A percentile compares a stretch with the other conserved stretches of the same genome.
phyloP scores from a whole-genome alignment of 2,329 filamentous ascomycete species.

The Talaromyces islandicus region DNA sequence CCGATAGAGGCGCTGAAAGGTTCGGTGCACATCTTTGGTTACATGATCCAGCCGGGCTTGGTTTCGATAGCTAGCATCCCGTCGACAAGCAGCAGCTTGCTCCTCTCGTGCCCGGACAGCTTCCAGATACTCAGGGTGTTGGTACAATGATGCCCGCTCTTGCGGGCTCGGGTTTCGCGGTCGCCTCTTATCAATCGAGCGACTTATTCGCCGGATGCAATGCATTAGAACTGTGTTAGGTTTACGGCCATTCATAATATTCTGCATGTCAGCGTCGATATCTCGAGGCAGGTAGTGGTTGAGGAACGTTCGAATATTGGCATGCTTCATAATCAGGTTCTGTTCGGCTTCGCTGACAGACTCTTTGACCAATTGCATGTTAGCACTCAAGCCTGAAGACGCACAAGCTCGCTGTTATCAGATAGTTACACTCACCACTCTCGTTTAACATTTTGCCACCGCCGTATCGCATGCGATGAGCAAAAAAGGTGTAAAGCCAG shows the following conservation, averaged over 20 bases:
- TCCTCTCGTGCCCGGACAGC: conserved; percentile 10
- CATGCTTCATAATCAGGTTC: conserved; percentile 26
- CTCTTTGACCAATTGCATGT: background rate
- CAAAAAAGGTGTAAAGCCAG: background rate
- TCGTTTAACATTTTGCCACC: background rate
- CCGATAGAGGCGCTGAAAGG: conserved; percentile 9
- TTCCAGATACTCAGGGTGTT: conserved; percentile 12
- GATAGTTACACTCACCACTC: conserved; percentile 4
- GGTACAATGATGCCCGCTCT: conserved; percentile 18
- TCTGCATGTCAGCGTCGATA: conserved; percentile 13
- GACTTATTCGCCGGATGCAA: conserved; percentile 17
- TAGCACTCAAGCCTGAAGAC: too few relatives aligned
- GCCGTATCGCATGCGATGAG: background rate
- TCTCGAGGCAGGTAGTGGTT: conserved; percentile 16
- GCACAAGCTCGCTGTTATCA: too few relatives aligned
- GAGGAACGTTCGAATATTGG: conserved; percentile 14
- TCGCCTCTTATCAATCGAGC: conserved; percentile 17
- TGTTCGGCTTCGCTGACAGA: conserved; percentile 22
- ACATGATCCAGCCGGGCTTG: background rate
- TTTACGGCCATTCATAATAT: conserved; percentile 16
- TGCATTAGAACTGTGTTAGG: conserved; percentile 18
- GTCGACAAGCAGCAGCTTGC: background rate
- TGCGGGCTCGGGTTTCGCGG: conserved; percentile 16
- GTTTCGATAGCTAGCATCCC: background rate
- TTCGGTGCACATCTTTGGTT: conserved; percentile 9